Percentiles rank a stretch among this genome's conserved stretches.
Conservation (phyloP, 2,329 filamentous ascomycete genomes). For the Teratosphaeria destructans region DNA sequence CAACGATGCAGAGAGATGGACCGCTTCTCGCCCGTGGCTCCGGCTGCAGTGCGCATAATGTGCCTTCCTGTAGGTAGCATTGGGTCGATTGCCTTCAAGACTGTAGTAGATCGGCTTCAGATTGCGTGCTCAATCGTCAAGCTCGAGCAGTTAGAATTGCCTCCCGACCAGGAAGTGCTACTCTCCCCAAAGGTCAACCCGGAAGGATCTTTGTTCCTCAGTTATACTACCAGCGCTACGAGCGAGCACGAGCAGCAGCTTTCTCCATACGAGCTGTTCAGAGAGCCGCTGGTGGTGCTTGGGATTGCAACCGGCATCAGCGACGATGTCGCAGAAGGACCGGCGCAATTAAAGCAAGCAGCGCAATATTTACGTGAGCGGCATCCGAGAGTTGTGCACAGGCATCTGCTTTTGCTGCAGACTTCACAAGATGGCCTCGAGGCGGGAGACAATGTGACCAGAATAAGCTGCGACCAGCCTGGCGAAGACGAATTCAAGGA, state of each 20-base stretch:
- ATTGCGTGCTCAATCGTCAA: slow-evolving; percentile 62
- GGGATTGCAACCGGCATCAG: slow-evolving; percentile 74
- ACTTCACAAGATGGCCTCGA: slow-evolving; percentile 1
- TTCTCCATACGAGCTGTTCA: slow-evolving; percentile 81
- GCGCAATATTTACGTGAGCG: slow-evolving; percentile 21
- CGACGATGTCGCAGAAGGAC: slow-evolving; percentile 39
- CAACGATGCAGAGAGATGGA: slow-evolving; percentile 38
- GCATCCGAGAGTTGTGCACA: slow-evolving; percentile 23
- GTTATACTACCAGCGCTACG: slow-evolving; percentile 69
- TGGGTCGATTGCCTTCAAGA: slow-evolving; percentile 66
- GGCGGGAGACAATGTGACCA: slow-evolving; percentile 1
- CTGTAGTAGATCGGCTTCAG: slow-evolving; percentile 68
- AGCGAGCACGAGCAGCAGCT: slow-evolving; percentile 69
- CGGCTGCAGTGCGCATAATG: slow-evolving; percentile 79
- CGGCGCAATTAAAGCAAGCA: slow-evolving; percentile 20
- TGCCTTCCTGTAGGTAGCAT: slow-evolving; percentile 81
- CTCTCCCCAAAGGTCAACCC: slow-evolving; percentile 82
- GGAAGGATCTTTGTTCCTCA: slow-evolving; percentile 75
- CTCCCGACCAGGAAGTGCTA: slow-evolving; percentile 7
- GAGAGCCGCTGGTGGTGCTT: slow-evolving; percentile 73
- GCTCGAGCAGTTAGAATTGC: slow-evolving; percentile 13
- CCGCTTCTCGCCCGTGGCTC: slow-evolving; percentile 80
- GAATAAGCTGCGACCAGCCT: slow-evolving; percentile 1
- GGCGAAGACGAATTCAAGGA: slow-evolving; percentile 12
- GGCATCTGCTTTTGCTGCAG: slow-evolving; percentile 20